Conservation (phyloP, 2,329 filamentous ascomycete genomes). For the Fusarium penzigii region DNA sequence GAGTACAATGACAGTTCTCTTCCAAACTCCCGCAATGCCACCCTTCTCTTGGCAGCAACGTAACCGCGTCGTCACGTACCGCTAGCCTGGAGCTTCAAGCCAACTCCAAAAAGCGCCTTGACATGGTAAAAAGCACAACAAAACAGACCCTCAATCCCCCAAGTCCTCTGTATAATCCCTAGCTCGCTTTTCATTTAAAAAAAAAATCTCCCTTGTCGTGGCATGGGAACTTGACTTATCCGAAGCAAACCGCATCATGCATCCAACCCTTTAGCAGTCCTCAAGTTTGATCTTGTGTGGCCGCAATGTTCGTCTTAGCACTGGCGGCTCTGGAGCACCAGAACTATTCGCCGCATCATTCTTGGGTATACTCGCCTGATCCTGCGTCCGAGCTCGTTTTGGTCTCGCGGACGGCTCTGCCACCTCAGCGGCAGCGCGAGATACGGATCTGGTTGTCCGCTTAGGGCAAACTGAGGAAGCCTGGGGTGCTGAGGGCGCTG, state of each 20-base stretch:
- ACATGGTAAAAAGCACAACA: not conserved
- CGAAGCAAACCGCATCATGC: too few species aligned
- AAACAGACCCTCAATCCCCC: not conserved
- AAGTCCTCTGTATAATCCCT: not conserved
- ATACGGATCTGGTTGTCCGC: not conserved
- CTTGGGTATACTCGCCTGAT: not conserved
- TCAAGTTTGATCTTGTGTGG: constrained; percentile 2
- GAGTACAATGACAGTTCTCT: not conserved
- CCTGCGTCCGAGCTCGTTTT: not conserved
- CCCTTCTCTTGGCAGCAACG: not conserved
- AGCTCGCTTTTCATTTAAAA: too few species aligned
- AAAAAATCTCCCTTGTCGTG: too few species aligned
- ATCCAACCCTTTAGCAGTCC: not conserved
- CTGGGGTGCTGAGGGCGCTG: constrained; percentile 12
- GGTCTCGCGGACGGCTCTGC: not conserved
- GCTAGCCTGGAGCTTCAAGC: not conserved
- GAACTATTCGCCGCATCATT: not conserved
- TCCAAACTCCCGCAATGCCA: not conserved
- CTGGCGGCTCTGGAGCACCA: constrained; percentile 1
- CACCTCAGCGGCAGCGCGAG: not conserved
- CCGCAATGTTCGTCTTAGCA: constrained; percentile 6
- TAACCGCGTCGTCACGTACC: not conserved
- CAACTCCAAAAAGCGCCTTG: not conserved
- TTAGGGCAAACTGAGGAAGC: constrained; percentile 1
- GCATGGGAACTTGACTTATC: too few species aligned